Base-by-base conservation (phyloP, 306 rosid genomes). In the Senna tora region DNA sequence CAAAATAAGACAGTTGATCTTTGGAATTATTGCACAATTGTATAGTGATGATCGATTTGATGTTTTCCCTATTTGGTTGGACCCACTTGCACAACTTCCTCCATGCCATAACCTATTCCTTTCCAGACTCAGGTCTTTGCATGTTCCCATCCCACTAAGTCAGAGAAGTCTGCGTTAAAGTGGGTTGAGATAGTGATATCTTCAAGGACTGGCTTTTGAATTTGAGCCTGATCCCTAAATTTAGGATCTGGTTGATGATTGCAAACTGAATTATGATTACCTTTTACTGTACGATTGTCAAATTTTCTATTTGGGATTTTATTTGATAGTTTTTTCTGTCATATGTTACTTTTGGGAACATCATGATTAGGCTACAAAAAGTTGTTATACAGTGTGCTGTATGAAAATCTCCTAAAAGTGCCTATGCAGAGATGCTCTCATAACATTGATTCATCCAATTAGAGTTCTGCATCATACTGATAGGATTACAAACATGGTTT, bases 1-100 rank as follows among this genome's bases (percentile, higher is more conserved):
- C 45, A 20, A 41, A 60, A 28, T 45, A 30, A n/a, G 1, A 42
- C 38, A 41, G 34, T 53, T 71, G 32, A 66, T 67, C 59, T 59
- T 41, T 73, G 46, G 60, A 73, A 36, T 79, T 34, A 58, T 45
- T 56, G 33, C 63, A 63, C 42, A 54, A 36, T 73, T 76, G 69
- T 54, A 55, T 54, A 58, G 69, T 52, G 25, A 65, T 46, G 33
- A 66, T 22, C 53, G 15, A 28, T 62, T 55, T 28, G 9, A 41
- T 13, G 10, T 46, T 47, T 14, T 62, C 5, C 11, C 10, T 10
- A 9, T 13, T 19, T 11, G 20, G 49, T 21, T 36, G 38, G 20
- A 13, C 13, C n/a, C 13, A 32, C 43, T 46, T 45, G 70, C 28
- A 15, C 5, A 15, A 22, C 43, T 28, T 7, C 39, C 13, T n/a